Base-by-base conservation (phyloP, 192 early-diverging fungal species). In the Linnemannia hyalina region DNA sequence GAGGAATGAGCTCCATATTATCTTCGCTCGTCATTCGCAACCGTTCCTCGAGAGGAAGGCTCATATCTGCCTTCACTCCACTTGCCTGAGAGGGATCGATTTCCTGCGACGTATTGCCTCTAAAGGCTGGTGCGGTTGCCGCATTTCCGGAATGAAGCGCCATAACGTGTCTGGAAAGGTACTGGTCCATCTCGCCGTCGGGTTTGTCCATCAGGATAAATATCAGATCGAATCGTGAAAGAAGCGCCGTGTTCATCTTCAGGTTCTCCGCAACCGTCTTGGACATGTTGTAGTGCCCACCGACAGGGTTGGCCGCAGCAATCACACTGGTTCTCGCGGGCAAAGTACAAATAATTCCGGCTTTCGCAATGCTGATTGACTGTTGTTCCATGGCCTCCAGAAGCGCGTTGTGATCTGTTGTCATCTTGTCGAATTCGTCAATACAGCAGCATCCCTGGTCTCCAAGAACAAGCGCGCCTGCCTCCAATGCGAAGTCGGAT, bases 361-460 rank as follows among this genome's bases (percentile, higher is more conserved):
- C 95, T 81, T 98, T 97, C 49, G 95, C 95, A 57, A 98, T 93
- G 42, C 95, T 96, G 36, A 97, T 96, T 3, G 94, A 94, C 80
- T 97, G 96, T 81, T 97, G 96, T 79, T 95, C 94, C 95, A 98
- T 97, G 15, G 97, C 96, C 82, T 98, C 97, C 41, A 96, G 82
- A 36, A 94, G 83, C 80, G 96, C 92, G 91, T 90, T 91, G 87
- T 96, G 93, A 57, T 97, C 96, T 26, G 90, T 91, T 8, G 93
- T 94, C 92, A 97, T 95, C 81, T 97, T 98, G 84, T 97, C 96
- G 89, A 98, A 97, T 87, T 98, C 97, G 79, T 98, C 97, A 77
- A 97, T 97, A 26, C 96, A 91, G 74, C 97, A 98, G 55, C 95
- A 94, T 32, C 97, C 97, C 88, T 95, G 94, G 88, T 98, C 96